Conservation (phyloP, 768 basidiomycete species). For the Galerina sulciceps region DNA sequence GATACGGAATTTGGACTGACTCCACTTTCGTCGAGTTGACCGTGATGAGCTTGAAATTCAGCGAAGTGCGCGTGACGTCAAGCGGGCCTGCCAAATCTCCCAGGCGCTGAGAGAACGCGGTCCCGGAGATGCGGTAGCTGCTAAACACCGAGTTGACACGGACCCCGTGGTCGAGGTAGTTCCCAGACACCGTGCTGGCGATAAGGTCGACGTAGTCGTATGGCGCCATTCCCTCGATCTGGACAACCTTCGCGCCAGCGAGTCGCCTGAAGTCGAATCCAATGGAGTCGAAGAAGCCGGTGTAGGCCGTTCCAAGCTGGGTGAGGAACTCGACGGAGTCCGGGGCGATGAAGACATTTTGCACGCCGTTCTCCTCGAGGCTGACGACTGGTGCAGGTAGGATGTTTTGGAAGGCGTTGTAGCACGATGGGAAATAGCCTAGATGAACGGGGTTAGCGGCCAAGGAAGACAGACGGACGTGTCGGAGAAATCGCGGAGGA, state of each 20-base stretch:
- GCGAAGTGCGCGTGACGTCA: conserved; percentile 47
- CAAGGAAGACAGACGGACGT: not conserved
- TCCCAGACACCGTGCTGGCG: conserved; percentile 62
- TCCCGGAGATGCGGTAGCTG: conserved; percentile 54
- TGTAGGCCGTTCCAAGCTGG: conserved; percentile 49
- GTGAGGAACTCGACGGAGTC: conserved; percentile 56
- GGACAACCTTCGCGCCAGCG: conserved; percentile 59
- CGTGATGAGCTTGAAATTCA: conserved; percentile 52
- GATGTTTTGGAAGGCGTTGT: conserved; percentile 55
- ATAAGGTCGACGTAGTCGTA: conserved; percentile 61
- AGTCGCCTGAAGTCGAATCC: conserved; percentile 63
- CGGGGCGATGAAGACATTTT: conserved; percentile 55
- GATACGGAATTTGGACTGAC: conserved; percentile 54
- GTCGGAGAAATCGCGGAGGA: not conserved
- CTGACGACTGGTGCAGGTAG: conserved; percentile 60
- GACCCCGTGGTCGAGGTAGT: conserved; percentile 66
- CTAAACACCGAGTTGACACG: conserved; percentile 67
- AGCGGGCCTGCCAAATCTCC: conserved; percentile 59
- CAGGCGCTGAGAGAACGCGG: conserved; percentile 59
- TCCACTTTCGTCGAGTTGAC: conserved; percentile 51
- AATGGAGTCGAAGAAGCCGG: conserved; percentile 48
- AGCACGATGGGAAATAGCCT: conserved; percentile 65
- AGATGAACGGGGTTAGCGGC: not conserved
- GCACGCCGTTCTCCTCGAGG: conserved; percentile 49
- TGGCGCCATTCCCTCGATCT: conserved; percentile 56